Percentiles rank a stretch among this genome's conserved stretches.
Evolutionary conservation across 768 basidiomycete species (phyloP).

Genomic region (Lactarius tabidus): DNA sequence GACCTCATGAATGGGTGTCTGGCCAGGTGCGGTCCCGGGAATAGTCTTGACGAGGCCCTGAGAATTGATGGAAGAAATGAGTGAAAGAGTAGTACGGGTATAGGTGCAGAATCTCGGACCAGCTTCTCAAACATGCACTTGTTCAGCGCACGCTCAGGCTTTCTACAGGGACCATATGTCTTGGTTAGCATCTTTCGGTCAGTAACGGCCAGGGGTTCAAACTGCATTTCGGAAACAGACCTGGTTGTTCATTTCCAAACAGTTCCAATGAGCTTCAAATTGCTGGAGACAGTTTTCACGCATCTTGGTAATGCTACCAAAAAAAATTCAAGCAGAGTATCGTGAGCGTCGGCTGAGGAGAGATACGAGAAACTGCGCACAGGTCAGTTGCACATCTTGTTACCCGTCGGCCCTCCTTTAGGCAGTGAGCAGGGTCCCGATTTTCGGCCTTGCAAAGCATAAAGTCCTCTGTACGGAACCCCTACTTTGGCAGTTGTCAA

Average conservation of each 20-base stretch:
- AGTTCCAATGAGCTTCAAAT: constrained; percentile 91
- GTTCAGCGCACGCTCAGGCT: constrained; percentile 84
- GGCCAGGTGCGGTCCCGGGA: constrained; percentile 79
- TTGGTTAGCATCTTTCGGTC: constrained; percentile 32
- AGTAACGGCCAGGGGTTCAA: not conserved
- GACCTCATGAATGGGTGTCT: constrained; percentile 85
- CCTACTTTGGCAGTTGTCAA: not conserved
- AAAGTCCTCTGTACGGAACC: constrained; percentile 64
- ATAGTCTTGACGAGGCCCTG: constrained; percentile 91
- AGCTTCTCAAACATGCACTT: constrained; percentile 95
- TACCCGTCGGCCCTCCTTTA: constrained; percentile 93
- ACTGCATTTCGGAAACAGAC: constrained; percentile 42
- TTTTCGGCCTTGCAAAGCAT: constrained; percentile 97
- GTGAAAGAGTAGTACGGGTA: not conserved
- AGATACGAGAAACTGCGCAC: constrained; percentile 47
- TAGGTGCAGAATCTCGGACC: constrained; percentile 45
- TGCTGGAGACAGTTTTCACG: constrained; percentile 83
- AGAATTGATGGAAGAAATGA: not conserved
- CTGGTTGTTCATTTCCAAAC: constrained; percentile 93
- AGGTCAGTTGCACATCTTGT: constrained; percentile 93
- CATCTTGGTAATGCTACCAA: constrained; percentile 81
- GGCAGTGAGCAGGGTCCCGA: constrained; percentile 84
- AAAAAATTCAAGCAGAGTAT: not conserved
- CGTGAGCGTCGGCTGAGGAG: not conserved
- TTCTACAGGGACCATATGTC: constrained; percentile 89